These are phyloP conservation scores for Beauveria sp. DNA, from an alignment of 2,329 filamentous ascomycete genomes.

Conservation along the genomic window DNA sequence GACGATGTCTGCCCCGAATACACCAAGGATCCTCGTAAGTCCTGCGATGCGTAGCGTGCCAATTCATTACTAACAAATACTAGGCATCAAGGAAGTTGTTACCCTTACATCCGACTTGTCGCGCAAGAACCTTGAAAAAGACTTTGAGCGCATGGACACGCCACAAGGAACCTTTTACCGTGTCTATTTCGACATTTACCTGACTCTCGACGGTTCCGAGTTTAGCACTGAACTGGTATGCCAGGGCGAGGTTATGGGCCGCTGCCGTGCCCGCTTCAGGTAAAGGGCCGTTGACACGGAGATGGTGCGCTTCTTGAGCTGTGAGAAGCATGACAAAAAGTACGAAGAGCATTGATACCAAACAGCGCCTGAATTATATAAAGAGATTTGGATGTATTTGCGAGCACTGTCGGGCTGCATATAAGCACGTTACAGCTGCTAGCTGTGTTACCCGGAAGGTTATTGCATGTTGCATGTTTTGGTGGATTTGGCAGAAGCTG, in stretches of 20 bases:
- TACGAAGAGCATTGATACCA: slow-evolving; percentile 11
- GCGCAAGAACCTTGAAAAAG: slow-evolving; percentile 96
- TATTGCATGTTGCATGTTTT: slow-evolving; percentile 8
- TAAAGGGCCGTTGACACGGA: slow-evolving; percentile 26
- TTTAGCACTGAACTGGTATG: slow-evolving; percentile 99
- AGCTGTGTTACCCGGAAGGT: not conserved
- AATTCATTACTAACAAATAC: slow-evolving; percentile 20
- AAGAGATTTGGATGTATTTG: not conserved
- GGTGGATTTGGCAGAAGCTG: slow-evolving; percentile 4
- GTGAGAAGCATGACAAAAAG: not conserved
- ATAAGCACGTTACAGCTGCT: not conserved
- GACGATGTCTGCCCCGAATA: slow-evolving; percentile 98
- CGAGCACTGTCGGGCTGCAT: not conserved
- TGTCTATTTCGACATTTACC: slow-evolving; percentile 71
- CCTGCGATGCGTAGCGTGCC: not conserved
- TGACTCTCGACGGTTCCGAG: slow-evolving; percentile 93
- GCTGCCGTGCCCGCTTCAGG: slow-evolving; percentile 84
- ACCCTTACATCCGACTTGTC: slow-evolving; percentile 95
- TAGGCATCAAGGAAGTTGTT: slow-evolving; percentile 98
- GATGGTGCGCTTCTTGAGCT: not conserved
- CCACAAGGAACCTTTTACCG: slow-evolving; percentile 95
- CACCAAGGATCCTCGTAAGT: slow-evolving; percentile 97
- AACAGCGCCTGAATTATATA: slow-evolving; percentile 10
- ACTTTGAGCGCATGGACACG: slow-evolving; percentile 98
- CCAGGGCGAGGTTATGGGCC: slow-evolving; percentile 97